Evolutionary conservation across 495 filamentous ascomycete genomes (phyloP).

Genomic region (Lepidopterella palustris): DNA sequence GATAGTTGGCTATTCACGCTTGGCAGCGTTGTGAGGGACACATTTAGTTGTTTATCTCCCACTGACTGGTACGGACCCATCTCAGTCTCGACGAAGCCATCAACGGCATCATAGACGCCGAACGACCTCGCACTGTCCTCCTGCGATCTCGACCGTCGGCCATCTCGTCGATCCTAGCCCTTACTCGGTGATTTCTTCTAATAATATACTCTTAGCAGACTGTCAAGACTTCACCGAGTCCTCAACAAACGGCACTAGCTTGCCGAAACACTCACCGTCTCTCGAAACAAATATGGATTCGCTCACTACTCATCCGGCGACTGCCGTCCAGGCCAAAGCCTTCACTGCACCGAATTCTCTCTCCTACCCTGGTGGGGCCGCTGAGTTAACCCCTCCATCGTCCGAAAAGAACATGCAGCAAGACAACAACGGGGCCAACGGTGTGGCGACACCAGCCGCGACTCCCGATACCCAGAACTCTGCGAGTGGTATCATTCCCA

Average conservation of each 20-base stretch:
- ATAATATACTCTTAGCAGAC: background rate
- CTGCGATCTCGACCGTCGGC: slow-evolving; percentile 7
- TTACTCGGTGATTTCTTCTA: background rate
- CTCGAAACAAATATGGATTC: slow-evolving; percentile 61
- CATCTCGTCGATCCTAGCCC: background rate
- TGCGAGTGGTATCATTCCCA: slow-evolving; percentile 90
- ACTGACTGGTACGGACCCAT: slow-evolving; percentile 57
- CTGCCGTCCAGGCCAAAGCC: slow-evolving; percentile 71
- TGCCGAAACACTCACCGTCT: background rate
- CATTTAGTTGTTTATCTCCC: slow-evolving; percentile 99
- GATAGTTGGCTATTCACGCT: slow-evolving; percentile 9
- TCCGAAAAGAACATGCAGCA: slow-evolving; percentile 54
- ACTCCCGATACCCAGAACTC: slow-evolving; percentile 75
- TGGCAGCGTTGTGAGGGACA: slow-evolving; percentile 62
- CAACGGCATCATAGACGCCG: background rate
- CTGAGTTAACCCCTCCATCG: slow-evolving; percentile 72
- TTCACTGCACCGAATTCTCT: slow-evolving; percentile 54
- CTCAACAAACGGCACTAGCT: background rate
- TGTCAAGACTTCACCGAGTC: background rate
- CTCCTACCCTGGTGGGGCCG: slow-evolving; percentile 78
- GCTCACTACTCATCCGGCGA: slow-evolving; percentile 83
- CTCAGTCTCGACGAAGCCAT: slow-evolving; percentile 6
- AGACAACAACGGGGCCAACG: slow-evolving; percentile 57
- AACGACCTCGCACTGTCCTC: slow-evolving; percentile 9
- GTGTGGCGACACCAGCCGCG: slow-evolving; percentile 92